Evolutionary conservation across 371 early-diverging fungal species (phyloP).

Genomic region (Apophysomyces sp.): DNA sequence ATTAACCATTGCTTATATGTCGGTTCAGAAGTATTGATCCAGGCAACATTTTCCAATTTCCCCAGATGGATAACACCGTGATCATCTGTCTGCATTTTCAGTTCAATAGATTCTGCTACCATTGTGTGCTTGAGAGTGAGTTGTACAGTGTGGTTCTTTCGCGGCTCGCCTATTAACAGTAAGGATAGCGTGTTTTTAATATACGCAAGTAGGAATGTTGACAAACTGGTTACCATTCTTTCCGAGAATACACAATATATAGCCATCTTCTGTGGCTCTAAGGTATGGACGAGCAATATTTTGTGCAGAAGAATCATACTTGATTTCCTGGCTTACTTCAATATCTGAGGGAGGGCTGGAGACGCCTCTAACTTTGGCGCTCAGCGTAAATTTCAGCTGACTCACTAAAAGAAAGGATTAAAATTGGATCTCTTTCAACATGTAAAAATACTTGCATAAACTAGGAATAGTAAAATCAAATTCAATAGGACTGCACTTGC

Average conservation of each 20-base stretch:
- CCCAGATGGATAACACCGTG: slow-evolving; percentile 49
- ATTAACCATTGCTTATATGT: slow-evolving; percentile 13
- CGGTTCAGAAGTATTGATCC: slow-evolving; percentile 2
- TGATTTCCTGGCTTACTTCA: not conserved
- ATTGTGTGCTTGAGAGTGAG: slow-evolving; percentile 34
- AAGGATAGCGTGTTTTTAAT: not conserved
- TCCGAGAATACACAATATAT: slow-evolving; percentile 39
- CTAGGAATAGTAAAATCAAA: slow-evolving; percentile 37
- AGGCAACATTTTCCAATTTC: slow-evolving; percentile 19
- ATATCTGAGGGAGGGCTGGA: slow-evolving; percentile 11
- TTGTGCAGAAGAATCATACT: not conserved
- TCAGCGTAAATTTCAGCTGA: slow-evolving; percentile 18
- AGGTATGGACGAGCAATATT: slow-evolving; percentile 20
- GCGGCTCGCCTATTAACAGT: slow-evolving; percentile 30
- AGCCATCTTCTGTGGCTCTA: slow-evolving; percentile 20
- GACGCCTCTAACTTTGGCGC: slow-evolving; percentile 33
- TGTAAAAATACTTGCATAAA: slow-evolving; percentile 16
- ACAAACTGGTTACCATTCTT: slow-evolving; percentile 54
- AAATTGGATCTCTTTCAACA: not conserved
- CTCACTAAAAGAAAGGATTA: slow-evolving; percentile 13
- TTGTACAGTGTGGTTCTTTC: slow-evolving; percentile 26
- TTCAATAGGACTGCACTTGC: slow-evolving; percentile 19
- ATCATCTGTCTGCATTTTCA: slow-evolving; percentile 36
- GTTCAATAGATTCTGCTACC: slow-evolving; percentile 1
- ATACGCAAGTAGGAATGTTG: not conserved